These are phyloP conservation scores for Fusarium mangiferae DNA, from an alignment of 2,329 filamentous ascomycete species.

Conservation along the genomic window DNA sequence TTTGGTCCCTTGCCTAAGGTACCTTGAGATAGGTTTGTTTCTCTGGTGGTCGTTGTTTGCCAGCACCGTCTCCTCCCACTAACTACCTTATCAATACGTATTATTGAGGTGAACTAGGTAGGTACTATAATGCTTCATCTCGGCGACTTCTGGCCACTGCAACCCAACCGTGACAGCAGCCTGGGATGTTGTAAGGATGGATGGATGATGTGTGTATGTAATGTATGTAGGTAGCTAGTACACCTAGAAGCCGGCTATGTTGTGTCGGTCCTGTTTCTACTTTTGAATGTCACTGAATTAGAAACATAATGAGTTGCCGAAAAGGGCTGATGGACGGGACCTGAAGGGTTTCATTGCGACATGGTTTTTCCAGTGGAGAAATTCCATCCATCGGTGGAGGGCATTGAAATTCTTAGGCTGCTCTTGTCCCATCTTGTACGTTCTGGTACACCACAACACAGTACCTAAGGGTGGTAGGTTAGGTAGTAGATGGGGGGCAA, in stretches of 20 bases:
- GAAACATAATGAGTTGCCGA: constrained; percentile 28
- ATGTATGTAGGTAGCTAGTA: background rate
- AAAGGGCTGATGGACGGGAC: constrained; percentile 22
- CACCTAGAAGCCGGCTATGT: background rate
- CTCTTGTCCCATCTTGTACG: background rate
- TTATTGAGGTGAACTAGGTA: background rate
- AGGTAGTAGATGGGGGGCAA: background rate
- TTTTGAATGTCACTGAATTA: constrained; percentile 25
- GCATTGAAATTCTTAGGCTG: background rate
- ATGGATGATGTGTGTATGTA: background rate
- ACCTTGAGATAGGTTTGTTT: background rate
- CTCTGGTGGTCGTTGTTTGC: background rate
- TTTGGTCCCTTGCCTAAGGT: background rate
- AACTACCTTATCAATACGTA: background rate
- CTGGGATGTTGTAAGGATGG: background rate
- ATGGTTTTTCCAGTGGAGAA: constrained; percentile 33
- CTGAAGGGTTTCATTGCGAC: constrained; percentile 32
- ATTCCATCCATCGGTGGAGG: constrained; percentile 1
- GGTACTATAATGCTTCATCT: background rate
- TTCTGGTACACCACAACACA: background rate
- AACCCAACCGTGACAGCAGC: background rate
- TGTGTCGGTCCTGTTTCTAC: constrained; percentile 23
- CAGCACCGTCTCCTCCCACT: background rate
- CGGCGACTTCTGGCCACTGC: background rate
- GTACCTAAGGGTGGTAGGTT: too few species aligned